These are phyloP conservation scores for Aspergillus uvarum DNA, from an alignment of 2,329 filamentous ascomycete genomes.

Conservation along the genomic window DNA sequence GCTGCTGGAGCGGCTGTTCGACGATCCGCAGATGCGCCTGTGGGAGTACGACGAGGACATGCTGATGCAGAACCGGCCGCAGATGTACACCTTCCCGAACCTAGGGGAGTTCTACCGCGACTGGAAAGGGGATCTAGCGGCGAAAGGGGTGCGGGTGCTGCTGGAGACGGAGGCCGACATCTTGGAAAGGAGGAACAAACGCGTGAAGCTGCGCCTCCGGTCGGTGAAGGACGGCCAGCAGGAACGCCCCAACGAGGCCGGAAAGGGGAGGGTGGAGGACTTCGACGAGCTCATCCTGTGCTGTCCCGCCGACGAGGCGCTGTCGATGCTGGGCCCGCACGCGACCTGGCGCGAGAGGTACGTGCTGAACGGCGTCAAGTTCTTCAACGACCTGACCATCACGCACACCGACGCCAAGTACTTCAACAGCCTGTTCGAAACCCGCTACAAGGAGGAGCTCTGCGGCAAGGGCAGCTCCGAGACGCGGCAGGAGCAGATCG, in stretches of 20 bases:
- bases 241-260: not conserved
- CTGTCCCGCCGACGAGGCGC: slow-evolving; percentile 55
- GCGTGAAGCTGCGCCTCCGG: slow-evolving; percentile 47
- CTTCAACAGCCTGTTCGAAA: slow-evolving; percentile 60
- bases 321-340: slow-evolving; percentile 52
- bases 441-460: slow-evolving; percentile 52
- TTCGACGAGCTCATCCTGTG: slow-evolving; percentile 63
- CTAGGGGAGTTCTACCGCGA: slow-evolving; percentile 57
- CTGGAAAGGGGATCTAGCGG: slow-evolving; percentile 54
- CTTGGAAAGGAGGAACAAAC: slow-evolving; percentile 43
- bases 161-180: slow-evolving; percentile 42
- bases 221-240: not conserved
- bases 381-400: slow-evolving; percentile 62
- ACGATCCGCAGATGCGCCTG: slow-evolving; percentile 59
- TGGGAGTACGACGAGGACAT: slow-evolving; percentile 60
- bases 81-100: slow-evolving; percentile 62
- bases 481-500: slow-evolving; percentile 47
- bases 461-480: slow-evolving; percentile 48
- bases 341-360: slow-evolving; percentile 62
- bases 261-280: slow-evolving; percentile 41
- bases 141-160: slow-evolving; percentile 56
- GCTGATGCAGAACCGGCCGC: slow-evolving; percentile 55
- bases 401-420: slow-evolving; percentile 60
- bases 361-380: slow-evolving; percentile 69
- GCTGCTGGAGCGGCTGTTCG: slow-evolving; percentile 62